A percentile compares a stretch with the other conserved stretches of the same genome.
phyloP scores from a whole-genome alignment of 495 filamentous ascomycete species.

The Xylaria longipes region DNA sequence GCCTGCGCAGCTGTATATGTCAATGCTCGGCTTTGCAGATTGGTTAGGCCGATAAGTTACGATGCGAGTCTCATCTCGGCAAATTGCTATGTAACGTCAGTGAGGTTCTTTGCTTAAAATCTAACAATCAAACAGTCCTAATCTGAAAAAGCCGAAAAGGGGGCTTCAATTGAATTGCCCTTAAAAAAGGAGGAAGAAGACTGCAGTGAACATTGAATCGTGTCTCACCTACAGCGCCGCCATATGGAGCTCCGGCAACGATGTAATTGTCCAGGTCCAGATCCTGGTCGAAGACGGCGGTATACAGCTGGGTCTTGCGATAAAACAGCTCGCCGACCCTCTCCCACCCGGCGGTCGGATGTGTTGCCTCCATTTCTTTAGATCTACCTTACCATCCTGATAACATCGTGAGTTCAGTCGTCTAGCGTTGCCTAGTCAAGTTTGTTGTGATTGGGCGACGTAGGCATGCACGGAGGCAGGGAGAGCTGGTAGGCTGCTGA shows the following conservation, averaged over 20 bases:
- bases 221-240: conserved; percentile 83
- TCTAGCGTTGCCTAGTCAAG: not conserved
- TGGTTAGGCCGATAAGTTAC: conserved; percentile 74
- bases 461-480: not conserved
- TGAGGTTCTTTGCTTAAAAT: conserved; percentile 12
- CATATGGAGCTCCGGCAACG: conserved; percentile 91
- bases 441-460: conserved; percentile 12
- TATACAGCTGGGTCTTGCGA: conserved; percentile 90
- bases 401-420: conserved; percentile 22
- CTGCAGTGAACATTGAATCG: not conserved
- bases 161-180: too few species aligned
- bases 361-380: conserved; percentile 51
- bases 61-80: conserved; percentile 87
- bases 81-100: conserved; percentile 67
- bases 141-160: not conserved
- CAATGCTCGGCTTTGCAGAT: conserved; percentile 80
- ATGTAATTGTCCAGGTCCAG: conserved; percentile 95
- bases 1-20: conserved; percentile 92
- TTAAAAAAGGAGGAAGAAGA: conserved; percentile 12
- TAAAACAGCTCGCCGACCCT: conserved; percentile 90
- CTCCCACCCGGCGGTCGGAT: conserved; percentile 93
- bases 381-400: conserved; percentile 45
- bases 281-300: conserved; percentile 87
- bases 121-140: not conserved
- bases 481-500: not conserved